Base-by-base conservation (phyloP, 352 stramenopile species). In the Bremia lactucae region DNA sequence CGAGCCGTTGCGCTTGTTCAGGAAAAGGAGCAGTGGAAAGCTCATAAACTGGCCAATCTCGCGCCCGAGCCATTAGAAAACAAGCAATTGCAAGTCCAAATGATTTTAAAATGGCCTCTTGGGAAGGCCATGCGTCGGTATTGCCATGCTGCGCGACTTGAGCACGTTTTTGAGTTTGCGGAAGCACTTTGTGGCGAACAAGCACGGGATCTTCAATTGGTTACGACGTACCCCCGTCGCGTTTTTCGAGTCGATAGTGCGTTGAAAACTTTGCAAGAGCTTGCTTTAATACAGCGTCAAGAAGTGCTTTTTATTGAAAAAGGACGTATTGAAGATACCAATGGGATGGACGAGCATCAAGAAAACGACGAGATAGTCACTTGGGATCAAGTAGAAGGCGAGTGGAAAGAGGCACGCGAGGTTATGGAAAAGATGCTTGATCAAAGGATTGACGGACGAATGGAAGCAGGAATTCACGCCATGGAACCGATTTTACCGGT, bases 281-380 rank as follows among this genome's bases (percentile, higher is more conserved):
- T 82, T 1, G 62, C 59, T 4, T 52, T 87, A 8, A 79, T 67
- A 20, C 59, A 63, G 5, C 68, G 65, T 2, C 73, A 87, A 55
- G 74, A 83, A 52, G 45, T 55, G 37, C 51, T 89, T n/a, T 87
- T 89, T 47, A 68, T 87, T 19, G 77, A 77, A 31, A 62, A 49
- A n/a, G n/a, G n/a, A n/a, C n/a, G n/a, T n/a, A n/a, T n/a, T n/a
- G n/a, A n/a, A n/a, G 11, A 33, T 3, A 13, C 1, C 11, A 14
- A 33, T 33, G 28, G 6, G 28, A 13, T 13, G 28, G 7, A 13
- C 15, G 28, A 33, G 24, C 1, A 29, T 33, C 7, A 14, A 14
- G 28, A 16, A 1, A 33, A 10, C n/a, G n/a, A 14, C 2, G 5
- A 14, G 28, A 16, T 33, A n/a, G 11, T 33, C n/a, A n/a, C n/a